Evolutionary conservation across 495 filamentous ascomycete genomes (phyloP).

Genomic region (Chlorociboria aeruginascens): DNA sequence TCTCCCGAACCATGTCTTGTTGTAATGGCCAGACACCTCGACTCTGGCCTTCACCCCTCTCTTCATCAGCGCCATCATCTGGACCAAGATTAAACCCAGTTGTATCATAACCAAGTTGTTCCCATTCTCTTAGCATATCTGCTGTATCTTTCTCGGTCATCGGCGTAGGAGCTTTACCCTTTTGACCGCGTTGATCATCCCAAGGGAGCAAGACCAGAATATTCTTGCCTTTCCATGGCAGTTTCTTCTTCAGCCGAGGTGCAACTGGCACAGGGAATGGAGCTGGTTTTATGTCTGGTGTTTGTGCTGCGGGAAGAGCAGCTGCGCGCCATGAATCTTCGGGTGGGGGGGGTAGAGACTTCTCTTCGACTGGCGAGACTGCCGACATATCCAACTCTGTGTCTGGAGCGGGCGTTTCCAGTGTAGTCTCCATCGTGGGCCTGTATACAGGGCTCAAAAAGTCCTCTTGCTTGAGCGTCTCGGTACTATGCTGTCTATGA

Average conservation of each 20-base stretch:
- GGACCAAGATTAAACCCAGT: constrained; percentile 56
- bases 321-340: constrained; percentile 16
- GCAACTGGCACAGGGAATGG: constrained; percentile 20
- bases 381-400: constrained; percentile 21
- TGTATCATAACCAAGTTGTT: constrained; percentile 62
- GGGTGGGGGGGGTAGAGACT: constrained; percentile 35
- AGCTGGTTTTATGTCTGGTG: neutral
- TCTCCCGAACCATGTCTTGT: constrained; percentile 42
- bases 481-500: constrained; percentile 41
- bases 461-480: constrained; percentile 51
- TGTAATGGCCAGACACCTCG: constrained; percentile 61
- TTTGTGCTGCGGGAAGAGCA: constrained; percentile 2
- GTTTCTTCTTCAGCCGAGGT: constrained; percentile 38
- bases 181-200: constrained; percentile 51
- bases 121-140: constrained; percentile 56
- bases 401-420: constrained; percentile 26
- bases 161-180: constrained; percentile 44
- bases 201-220: constrained; percentile 60
- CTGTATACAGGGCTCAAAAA: constrained; percentile 32
- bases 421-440: constrained; percentile 24
- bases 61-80: constrained; percentile 11
- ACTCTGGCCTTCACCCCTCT: constrained; percentile 44
- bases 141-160: constrained; percentile 50
- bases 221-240: constrained; percentile 62
- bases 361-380: constrained; percentile 19